These are phyloP conservation scores for Rhodocollybia butyracea DNA, from an alignment of 768 basidiomycete species.

Conservation along the genomic window DNA sequence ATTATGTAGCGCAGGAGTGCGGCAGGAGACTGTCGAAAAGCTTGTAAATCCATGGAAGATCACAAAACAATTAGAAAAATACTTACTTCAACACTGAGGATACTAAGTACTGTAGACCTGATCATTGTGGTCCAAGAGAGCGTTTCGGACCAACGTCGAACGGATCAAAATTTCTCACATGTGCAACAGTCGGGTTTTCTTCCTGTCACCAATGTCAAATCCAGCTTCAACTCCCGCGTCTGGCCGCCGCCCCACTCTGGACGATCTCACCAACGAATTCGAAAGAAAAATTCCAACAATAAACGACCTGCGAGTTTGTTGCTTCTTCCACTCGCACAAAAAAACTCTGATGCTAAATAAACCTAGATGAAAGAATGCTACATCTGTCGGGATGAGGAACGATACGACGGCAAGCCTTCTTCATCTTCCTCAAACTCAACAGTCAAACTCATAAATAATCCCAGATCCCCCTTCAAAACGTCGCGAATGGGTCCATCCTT, in stretches of 20 bases:
- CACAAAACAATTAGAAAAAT: too few relatives aligned
- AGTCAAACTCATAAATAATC: not conserved
- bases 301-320: conserved; percentile 6
- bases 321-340: not conserved
- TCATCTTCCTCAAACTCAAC: not conserved
- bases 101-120: too few relatives aligned
- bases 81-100: too few relatives aligned
- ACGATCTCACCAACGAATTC: not conserved
- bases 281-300: conserved; percentile 1
- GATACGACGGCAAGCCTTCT: conserved; percentile 2
- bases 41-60: too few relatives aligned
- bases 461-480: not conserved
- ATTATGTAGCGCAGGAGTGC: too few relatives aligned
- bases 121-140: too few relatives aligned
- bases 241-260: not conserved
- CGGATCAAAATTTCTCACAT: too few relatives aligned
- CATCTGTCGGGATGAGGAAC: conserved; percentile 6
- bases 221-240: not conserved
- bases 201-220: too few relatives aligned
- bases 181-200: too few relatives aligned
- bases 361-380: conserved; percentile 5
- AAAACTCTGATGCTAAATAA: not conserved
- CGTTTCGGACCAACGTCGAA: too few relatives aligned
- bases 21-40: too few relatives aligned
- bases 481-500: conserved; percentile 11